A percentile compares a stretch with the other conserved stretches of the same genome.
These are phyloP conservation scores for Citrus cavaleriei DNA, from an alignment of 345 rosid species.

Conservation along the genomic window DNA sequence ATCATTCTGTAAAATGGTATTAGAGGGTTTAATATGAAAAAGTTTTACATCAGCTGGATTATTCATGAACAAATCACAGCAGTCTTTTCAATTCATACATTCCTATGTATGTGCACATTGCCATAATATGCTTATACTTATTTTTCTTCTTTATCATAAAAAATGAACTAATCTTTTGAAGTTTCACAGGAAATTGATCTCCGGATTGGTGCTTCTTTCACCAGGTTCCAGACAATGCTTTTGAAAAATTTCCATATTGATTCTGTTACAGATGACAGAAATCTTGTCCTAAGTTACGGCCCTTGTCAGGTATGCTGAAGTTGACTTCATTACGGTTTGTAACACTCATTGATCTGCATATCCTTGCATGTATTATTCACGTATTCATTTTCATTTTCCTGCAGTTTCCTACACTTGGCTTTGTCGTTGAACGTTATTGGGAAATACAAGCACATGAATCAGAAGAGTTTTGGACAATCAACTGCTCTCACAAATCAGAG, in stretches of 20 bases:
- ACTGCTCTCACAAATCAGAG: constrained; percentile 79
- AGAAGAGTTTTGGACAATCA: constrained; percentile 91
- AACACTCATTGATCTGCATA: constrained; percentile 6
- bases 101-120: not conserved
- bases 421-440: constrained; percentile 95
- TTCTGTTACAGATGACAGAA: constrained; percentile 70
- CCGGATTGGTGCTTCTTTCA: constrained; percentile 96
- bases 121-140: not conserved
- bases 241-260: constrained; percentile 70
- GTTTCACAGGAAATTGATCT: constrained; percentile 84
- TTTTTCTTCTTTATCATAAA: not conserved
- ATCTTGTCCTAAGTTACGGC: constrained; percentile 91
- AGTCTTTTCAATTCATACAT: not conserved
- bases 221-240: constrained; percentile 94
- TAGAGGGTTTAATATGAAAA: not conserved
- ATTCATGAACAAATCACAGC: not conserved
- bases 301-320: constrained; percentile 79
- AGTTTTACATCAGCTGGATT: not conserved
- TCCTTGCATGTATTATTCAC: constrained; percentile 10
- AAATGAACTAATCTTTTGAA: not conserved
- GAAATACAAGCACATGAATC: constrained; percentile 94
- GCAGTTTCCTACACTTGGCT: constrained; percentile 96
- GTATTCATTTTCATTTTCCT: constrained; percentile 18
- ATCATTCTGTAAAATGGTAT: not conserved
- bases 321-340: not conserved